Evolutionary conservation across 1,284 basidiomycete genomes (phyloP).

Genomic region (Mycena citricolor): DNA sequence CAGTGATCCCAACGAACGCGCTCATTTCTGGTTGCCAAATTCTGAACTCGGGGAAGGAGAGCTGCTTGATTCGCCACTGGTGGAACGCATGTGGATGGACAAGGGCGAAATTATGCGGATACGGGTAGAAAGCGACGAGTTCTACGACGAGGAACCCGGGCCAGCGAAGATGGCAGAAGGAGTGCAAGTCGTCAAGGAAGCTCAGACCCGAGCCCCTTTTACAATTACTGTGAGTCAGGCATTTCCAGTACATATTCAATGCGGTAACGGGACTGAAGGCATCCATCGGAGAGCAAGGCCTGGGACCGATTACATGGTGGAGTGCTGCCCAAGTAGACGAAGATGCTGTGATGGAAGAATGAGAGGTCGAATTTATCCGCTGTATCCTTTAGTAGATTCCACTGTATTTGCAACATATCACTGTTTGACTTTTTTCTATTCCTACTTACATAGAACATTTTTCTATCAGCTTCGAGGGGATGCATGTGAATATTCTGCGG

Average conservation of each 20-base stretch:
- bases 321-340: conserved; percentile 46
- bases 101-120: conserved; percentile 83
- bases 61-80: conserved; percentile 65
- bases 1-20: conserved; percentile 80
- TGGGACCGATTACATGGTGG: conserved; percentile 80
- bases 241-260: conserved; percentile 3
- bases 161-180: conserved; percentile 75
- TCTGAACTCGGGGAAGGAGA: conserved; percentile 49
- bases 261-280: conserved; percentile 60
- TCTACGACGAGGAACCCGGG: conserved; percentile 89
- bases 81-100: conserved; percentile 86
- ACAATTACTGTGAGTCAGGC: conserved; percentile 57
- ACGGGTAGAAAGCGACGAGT: conserved; percentile 85
- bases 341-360: conserved; percentile 44
- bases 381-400: conserved; percentile 14
- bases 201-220: conserved; percentile 63
- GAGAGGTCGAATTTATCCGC: conserved; percentile 24
- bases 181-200: conserved; percentile 54
- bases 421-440: no score
- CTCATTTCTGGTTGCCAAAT: conserved; percentile 78
- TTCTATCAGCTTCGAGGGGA: no score
- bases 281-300: conserved; percentile 86
- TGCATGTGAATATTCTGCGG: no score
- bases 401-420: no score
- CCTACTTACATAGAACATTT: no score